Evolutionary conservation across 2,329 filamentous ascomycete genomes (phyloP).

Genomic region (Thelonectria blattea): DNA sequence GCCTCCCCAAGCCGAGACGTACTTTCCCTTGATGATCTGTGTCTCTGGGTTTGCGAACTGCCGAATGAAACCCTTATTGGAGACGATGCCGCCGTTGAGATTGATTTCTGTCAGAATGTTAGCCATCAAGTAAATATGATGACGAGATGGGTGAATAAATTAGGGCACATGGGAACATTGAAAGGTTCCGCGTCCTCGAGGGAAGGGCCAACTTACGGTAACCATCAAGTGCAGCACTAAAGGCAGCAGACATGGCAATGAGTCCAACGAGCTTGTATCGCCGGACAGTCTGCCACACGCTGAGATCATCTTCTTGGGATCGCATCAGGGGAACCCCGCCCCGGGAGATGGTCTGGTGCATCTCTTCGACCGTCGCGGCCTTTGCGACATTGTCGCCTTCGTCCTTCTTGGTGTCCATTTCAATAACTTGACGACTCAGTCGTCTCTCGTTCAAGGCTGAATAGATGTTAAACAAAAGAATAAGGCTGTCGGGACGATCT

Average conservation of each 20-base stretch:
- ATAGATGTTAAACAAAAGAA: neutral
- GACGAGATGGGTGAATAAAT: no score
- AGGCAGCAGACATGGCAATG: constrained; percentile 49
- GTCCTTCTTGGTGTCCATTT: constrained; percentile 13
- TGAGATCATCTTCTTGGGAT: constrained; percentile 45
- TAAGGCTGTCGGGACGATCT: neutral
- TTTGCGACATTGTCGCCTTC: constrained; percentile 25
- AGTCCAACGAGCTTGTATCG: constrained; percentile 43
- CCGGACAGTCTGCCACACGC: constrained; percentile 45
- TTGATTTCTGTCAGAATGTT: constrained; percentile 27
- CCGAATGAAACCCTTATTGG: constrained; percentile 49
- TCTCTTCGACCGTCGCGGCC: constrained; percentile 3
- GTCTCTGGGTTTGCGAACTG: constrained; percentile 42
- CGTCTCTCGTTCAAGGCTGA: neutral
- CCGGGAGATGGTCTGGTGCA: constrained; percentile 9
- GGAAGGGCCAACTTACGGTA: constrained; percentile 38
- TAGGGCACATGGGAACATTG: no score
- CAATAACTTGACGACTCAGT: neutral
- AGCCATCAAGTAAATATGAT: no score
- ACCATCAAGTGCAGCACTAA: constrained; percentile 49
- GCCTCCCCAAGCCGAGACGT: constrained; percentile 48
- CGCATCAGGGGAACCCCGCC: constrained; percentile 40
- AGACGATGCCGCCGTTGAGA: constrained; percentile 47
- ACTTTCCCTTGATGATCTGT: constrained; percentile 43
- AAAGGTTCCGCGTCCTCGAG: no score